phyloP scores from a whole-genome alignment of 441 rosid species.

The Euphorbia schlechtendalii region DNA sequence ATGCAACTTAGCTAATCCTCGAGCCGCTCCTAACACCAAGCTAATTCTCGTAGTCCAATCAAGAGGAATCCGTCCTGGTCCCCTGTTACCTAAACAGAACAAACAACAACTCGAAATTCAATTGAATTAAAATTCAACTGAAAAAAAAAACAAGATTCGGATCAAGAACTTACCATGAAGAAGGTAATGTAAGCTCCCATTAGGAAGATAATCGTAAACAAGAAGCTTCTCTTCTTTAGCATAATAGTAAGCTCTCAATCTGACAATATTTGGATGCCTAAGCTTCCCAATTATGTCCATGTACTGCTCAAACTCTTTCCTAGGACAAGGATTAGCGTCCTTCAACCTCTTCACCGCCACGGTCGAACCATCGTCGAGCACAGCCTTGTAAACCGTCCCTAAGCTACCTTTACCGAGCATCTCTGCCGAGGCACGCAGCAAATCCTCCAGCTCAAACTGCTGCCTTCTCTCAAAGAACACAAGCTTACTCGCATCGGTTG shows the following conservation, averaged over 20 bases:
- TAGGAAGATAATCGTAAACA: conserved; percentile 83
- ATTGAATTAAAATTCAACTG: too few species aligned
- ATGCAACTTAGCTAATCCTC: conserved; percentile 80
- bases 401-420: conserved; percentile 93
- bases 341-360: conserved; percentile 88
- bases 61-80: conserved; percentile 85
- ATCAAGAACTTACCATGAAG: conserved; percentile 72
- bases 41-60: conserved; percentile 97
- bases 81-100: conserved; percentile 51
- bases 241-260: conserved; percentile 83
- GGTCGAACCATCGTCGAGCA: conserved; percentile 57
- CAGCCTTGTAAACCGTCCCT: conserved; percentile 90
- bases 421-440: conserved; percentile 86
- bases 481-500: conserved; percentile 58
- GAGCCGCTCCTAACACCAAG: conserved; percentile 74
- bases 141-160: too few species aligned
- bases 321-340: conserved; percentile 86
- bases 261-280: conserved; percentile 67
- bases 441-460: conserved; percentile 77
- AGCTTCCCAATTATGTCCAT: conserved; percentile 86
- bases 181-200: conserved; percentile 76
- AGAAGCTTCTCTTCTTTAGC: conserved; percentile 93
- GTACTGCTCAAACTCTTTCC: conserved; percentile 84
- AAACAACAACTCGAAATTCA: too few species aligned
- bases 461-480: conserved; percentile 77